Conservation (phyloP, 768 basidiomycete genomes). For the Udeniomyces megalosporus region DNA sequence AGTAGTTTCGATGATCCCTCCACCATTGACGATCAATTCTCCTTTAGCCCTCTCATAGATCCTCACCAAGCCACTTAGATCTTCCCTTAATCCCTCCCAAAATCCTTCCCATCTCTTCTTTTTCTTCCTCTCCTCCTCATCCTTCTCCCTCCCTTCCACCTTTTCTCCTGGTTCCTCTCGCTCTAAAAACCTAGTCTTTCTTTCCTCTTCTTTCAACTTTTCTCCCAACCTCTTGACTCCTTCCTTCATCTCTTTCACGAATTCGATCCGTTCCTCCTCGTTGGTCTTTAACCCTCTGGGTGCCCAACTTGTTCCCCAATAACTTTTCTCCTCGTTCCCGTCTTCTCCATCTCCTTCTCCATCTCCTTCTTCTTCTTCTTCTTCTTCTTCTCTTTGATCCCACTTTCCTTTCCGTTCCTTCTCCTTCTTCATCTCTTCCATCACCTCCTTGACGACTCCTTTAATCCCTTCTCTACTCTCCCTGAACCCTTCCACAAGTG, state of each 20-base stretch:
- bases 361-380: background rate
- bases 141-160: background rate
- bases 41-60: conserved; percentile 8
- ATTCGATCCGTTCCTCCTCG: background rate
- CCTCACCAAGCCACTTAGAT: conserved; percentile 2
- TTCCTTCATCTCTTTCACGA: background rate
- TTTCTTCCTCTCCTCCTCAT: background rate
- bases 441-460: background rate
- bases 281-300: background rate
- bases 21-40: background rate
- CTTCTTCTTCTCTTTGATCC: background rate
- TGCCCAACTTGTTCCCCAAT: too few species aligned
- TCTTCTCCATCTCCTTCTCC: background rate
- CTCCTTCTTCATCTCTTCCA: background rate
- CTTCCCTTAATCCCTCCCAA: conserved; percentile 12
- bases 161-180: background rate
- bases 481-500: background rate
- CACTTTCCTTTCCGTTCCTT: background rate
- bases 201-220: background rate
- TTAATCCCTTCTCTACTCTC: background rate
- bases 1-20: too few species aligned
- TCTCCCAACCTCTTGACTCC: background rate
- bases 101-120: background rate
- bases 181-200: too few species aligned
- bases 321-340: too few species aligned